Evolutionary conservation across 1,139 yeast genomes (phyloP).

Genomic region (Candida sanyaensis): DNA sequence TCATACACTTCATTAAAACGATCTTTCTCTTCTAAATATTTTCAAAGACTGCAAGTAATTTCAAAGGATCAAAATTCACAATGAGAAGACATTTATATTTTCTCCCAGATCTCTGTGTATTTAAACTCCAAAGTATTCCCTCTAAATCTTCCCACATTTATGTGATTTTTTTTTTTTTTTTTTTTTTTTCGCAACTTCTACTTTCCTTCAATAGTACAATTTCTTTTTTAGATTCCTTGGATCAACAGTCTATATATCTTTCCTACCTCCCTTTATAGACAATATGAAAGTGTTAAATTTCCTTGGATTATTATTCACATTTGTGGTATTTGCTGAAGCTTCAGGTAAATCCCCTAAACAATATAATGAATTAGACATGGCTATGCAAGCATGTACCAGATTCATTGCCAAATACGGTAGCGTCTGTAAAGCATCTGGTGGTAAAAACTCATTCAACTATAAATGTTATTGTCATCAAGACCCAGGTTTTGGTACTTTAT

Average conservation of each 20-base stretch:
- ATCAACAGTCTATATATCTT: background rate
- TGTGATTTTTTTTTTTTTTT: too few species aligned
- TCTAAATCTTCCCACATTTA: background rate
- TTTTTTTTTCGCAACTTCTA: constrained; percentile 1
- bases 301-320: background rate
- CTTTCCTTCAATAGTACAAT: background rate
- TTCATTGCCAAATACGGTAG: constrained; percentile 6
- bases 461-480: constrained; percentile 19
- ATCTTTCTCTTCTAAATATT: background rate
- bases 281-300: background rate
- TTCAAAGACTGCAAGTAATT: background rate
- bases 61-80: too few species aligned
- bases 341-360: constrained; percentile 5
- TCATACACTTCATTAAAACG: background rate
- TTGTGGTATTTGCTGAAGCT: constrained; percentile 3
- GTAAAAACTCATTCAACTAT: constrained; percentile 4
- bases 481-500: constrained; percentile 21
- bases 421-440: constrained; percentile 9
- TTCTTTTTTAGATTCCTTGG: background rate
- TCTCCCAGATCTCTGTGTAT: background rate
- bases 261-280: background rate
- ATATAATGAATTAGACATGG: constrained; percentile 7
- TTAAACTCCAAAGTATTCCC: background rate
- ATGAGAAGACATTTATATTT: too few species aligned
- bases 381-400: constrained; percentile 11